A percentile compares a stretch with the other conserved stretches of the same genome.
These are phyloP conservation scores for Puccinia horiana DNA, from an alignment of 1,284 basidiomycete species.

Conservation along the genomic window DNA sequence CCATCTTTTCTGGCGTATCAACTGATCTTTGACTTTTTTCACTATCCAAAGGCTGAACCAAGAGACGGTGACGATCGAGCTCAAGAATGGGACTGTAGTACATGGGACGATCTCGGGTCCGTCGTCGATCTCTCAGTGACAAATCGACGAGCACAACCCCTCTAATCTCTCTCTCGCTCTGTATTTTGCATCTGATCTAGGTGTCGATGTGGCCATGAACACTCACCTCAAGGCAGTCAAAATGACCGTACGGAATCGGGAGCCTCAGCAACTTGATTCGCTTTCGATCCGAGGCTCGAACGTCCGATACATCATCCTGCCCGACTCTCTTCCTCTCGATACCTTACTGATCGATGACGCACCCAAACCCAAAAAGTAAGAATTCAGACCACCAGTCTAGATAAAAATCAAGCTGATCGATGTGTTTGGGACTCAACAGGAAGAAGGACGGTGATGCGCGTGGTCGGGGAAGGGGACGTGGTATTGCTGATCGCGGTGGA, in stretches of 20 bases:
- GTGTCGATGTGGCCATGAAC: slow-evolving; percentile 58
- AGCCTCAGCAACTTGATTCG: slow-evolving; percentile 63
- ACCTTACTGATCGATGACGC: slow-evolving; percentile 96
- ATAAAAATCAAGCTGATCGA: background rate
- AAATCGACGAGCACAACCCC: background rate
- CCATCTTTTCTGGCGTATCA: slow-evolving; percentile 5
- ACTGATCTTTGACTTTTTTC: no score
- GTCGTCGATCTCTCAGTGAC: slow-evolving; percentile 16
- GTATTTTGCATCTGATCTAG: slow-evolving; percentile 46
- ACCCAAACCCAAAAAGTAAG: slow-evolving; percentile 81
- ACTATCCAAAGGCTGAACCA: slow-evolving; percentile 79
- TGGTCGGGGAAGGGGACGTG: slow-evolving; percentile 50
- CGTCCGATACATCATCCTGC: slow-evolving; percentile 83
- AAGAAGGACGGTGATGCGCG: slow-evolving; percentile 53
- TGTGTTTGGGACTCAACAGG: slow-evolving; percentile 48
- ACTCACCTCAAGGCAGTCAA: slow-evolving; percentile 62
- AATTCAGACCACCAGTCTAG: background rate
- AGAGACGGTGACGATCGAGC: slow-evolving; percentile 95
- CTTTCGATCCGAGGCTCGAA: slow-evolving; percentile 61
- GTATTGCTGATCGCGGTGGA: slow-evolving; percentile 52
- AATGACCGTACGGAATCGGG: slow-evolving; percentile 85
- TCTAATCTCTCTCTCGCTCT: background rate
- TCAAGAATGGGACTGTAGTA: slow-evolving; percentile 94
- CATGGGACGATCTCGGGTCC: slow-evolving; percentile 95
- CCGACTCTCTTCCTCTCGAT: slow-evolving; percentile 92